Percentiles rank a stretch among this genome's conserved stretches.
Conservation (phyloP, 306 rosid genomes). For the Fragaria nilgerrensis region DNA sequence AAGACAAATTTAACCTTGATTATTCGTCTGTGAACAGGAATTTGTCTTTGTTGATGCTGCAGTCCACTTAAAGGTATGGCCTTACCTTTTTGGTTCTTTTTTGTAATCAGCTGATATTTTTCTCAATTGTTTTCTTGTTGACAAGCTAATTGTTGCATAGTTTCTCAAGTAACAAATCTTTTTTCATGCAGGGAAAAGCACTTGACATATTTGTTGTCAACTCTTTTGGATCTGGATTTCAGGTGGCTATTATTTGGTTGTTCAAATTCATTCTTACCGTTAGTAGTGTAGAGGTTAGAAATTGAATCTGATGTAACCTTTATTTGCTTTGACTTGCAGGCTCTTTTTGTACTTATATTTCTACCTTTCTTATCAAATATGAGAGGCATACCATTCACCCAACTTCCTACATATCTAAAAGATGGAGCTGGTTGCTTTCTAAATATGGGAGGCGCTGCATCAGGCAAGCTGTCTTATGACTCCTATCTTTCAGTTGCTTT, state of each 20-base stretch:
- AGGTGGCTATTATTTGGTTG: conserved; percentile 41
- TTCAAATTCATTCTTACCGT: background rate
- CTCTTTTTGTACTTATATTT: conserved; percentile 68
- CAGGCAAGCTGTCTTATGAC: conserved; percentile 38
- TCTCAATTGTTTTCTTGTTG: conserved; percentile 19
- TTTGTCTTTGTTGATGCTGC: conserved; percentile 65
- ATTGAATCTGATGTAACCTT: background rate
- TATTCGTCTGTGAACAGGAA: conserved; percentile 47
- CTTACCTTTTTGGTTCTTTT: conserved; percentile 8
- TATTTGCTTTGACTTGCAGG: conserved; percentile 40
- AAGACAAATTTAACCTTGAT: conserved; percentile 23
- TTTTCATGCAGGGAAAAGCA: conserved; percentile 67
- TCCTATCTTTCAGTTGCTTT: background rate
- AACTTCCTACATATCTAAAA: conserved; percentile 77
- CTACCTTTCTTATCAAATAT: conserved; percentile 70
- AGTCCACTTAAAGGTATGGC: conserved; percentile 54
- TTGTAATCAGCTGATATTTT: background rate
- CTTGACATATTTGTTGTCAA: conserved; percentile 97
- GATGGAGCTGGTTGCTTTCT: conserved; percentile 78
- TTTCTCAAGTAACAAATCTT: conserved; percentile 21
- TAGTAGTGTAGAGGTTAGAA: background rate
- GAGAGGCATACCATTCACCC: conserved; percentile 67
- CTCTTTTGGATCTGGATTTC: conserved; percentile 89
- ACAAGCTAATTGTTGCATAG: background rate
- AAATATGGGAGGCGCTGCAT: conserved; percentile 45